Conservation (phyloP, 805 yeast species). For the Wickerhamiella azymoides region DNA sequence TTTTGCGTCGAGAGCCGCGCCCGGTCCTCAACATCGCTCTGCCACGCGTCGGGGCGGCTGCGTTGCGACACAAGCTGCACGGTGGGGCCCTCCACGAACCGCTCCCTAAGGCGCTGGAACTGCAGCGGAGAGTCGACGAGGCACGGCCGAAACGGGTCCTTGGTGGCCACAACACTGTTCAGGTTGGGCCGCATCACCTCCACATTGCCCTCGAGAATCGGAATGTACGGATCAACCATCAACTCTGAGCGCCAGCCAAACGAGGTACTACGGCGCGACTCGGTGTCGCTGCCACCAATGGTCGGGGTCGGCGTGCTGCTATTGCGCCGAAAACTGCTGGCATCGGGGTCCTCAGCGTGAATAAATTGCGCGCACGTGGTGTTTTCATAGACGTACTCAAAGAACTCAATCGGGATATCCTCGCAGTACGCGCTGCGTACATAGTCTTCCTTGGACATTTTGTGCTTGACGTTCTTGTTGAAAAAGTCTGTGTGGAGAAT, state of each 20-base stretch:
- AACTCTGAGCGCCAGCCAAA: slow-evolving; percentile 21
- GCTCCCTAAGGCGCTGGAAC: slow-evolving; percentile 18
- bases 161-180: slow-evolving; percentile 15
- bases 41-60: slow-evolving; percentile 27
- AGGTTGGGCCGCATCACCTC: slow-evolving; percentile 25
- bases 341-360: slow-evolving; percentile 27
- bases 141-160: slow-evolving; percentile 22
- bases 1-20: slow-evolving; percentile 17
- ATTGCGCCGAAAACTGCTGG: not conserved
- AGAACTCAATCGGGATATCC: slow-evolving; percentile 25
- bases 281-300: slow-evolving; percentile 18
- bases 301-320: slow-evolving; percentile 3
- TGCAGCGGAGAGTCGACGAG: slow-evolving; percentile 16
- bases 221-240: slow-evolving; percentile 27
- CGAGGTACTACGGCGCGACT: slow-evolving; percentile 24
- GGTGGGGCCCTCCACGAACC: slow-evolving; percentile 22
- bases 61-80: slow-evolving; percentile 27
- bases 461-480: slow-evolving; percentile 50
- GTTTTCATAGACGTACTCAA: slow-evolving; percentile 51
- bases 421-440: slow-evolving; percentile 31
- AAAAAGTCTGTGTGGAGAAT: slow-evolving; percentile 65
- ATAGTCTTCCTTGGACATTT: slow-evolving; percentile 54
- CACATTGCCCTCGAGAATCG: slow-evolving; percentile 25
- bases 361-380: slow-evolving; percentile 46
- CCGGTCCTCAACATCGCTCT: slow-evolving; percentile 10